Base-by-base conservation (phyloP, 1,284 basidiomycete genomes). In the Ganoderma boninense region DNA sequence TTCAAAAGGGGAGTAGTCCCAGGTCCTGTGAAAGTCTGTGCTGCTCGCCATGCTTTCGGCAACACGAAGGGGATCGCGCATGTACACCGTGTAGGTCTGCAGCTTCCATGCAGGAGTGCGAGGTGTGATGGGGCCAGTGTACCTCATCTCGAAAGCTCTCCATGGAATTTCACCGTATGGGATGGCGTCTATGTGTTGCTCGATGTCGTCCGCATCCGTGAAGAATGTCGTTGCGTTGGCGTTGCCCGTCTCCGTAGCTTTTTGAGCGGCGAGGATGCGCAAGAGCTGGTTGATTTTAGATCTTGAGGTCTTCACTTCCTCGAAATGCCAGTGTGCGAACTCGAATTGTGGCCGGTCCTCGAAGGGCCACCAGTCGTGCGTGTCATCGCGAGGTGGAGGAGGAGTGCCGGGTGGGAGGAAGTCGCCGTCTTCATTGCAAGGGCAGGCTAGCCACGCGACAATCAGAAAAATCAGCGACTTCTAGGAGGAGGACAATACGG, bases 11-110 rank as follows among this genome's bases (percentile, higher is more conserved):
- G n/a, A 10, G 20, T 62, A 62, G 60, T 62, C 60, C 35, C 60
- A 62, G 2, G 18, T n/a, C 4, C 23, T 23, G 1, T 43, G 38
- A 14, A 62, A 62, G 16, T 62, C 60, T 0, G 60, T 4, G 38
- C 38, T 62, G 6, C 69, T 11, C 4, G 42, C 42, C 11, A 43
- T 43, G 42, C 42, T 43, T 11, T 43, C 73, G 14, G 65, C 71
- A 18, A 59, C 75, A 4, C 70, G 4, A 23, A 49, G 46, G 3
- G 20, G 18, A 10, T 49, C 20, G 2, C 46, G 46, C 5, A 5
- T n/a, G 46, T 49, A 23, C 16, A 49, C 18, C 1, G 7, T 23
- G 46, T 49, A 49, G 14, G 18, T 23, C 7, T 49, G 16, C 18
- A n/a, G 18, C 46, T n/a, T 49, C 46, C 46, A 49, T 5, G 42